These are phyloP conservation scores for Noccaea bulbosa DNA, from an alignment of 345 rosid genomes.

Conservation along the genomic window DNA sequence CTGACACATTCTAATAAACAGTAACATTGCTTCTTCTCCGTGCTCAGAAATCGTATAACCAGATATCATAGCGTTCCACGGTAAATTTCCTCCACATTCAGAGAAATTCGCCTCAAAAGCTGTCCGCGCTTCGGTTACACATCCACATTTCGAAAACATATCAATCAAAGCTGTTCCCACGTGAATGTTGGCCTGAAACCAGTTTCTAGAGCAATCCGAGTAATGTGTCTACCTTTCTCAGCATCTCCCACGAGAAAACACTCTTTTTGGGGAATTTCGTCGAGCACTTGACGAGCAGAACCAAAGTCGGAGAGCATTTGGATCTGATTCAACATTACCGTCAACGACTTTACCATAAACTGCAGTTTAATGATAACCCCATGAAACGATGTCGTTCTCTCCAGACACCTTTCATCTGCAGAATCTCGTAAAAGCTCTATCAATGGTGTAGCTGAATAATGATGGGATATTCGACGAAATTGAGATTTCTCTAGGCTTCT, in stretches of 20 bases:
- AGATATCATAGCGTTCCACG: slow-evolving; percentile 57
- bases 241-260: slow-evolving; percentile 48
- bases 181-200: slow-evolving; percentile 44
- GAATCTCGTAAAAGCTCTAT: slow-evolving; percentile 44
- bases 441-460: slow-evolving; percentile 21
- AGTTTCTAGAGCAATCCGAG: slow-evolving; percentile 36
- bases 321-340: slow-evolving; percentile 47
- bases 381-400: slow-evolving; percentile 43
- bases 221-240: slow-evolving; percentile 44
- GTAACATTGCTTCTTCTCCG: slow-evolving; percentile 42
- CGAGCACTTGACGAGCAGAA: slow-evolving; percentile 46
- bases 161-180: slow-evolving; percentile 57
- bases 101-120: slow-evolving; percentile 43
- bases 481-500: slow-evolving; percentile 5
- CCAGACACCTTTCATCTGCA: slow-evolving; percentile 35
- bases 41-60: slow-evolving; percentile 41
- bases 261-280: slow-evolving; percentile 48
- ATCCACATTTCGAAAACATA: slow-evolving; percentile 53
- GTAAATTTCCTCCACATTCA: slow-evolving; percentile 36
- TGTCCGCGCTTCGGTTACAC: slow-evolving; percentile 41
- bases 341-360: slow-evolving; percentile 24
- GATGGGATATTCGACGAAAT: neutral
- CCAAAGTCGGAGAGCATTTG: slow-evolving; percentile 46
- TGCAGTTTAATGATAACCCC: slow-evolving; percentile 40
- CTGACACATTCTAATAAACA: slow-evolving; percentile 47